Conservation (phyloP, 192 early-diverging fungal species). For the Gorgonomyces haynaldii region DNA sequence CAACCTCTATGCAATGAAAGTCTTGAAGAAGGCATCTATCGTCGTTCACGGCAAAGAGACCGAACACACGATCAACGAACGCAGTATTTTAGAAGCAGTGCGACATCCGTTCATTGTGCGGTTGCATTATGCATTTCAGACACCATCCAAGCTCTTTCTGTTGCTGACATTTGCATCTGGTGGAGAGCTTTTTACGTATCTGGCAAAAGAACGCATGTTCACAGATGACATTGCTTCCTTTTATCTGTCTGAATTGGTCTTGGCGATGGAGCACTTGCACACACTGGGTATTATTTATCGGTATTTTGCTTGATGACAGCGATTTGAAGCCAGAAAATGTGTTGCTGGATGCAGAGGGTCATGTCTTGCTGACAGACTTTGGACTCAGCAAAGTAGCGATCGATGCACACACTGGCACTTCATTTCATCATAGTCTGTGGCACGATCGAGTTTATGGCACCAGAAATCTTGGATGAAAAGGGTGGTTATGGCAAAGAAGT, state of each 20-base stretch:
- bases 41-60: constrained; percentile 64
- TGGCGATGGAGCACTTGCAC: constrained; percentile 83
- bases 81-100: constrained; percentile 73
- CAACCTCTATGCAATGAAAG: constrained; percentile 79
- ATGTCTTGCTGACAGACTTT: constrained; percentile 87
- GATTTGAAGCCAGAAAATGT: constrained; percentile 49
- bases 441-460: constrained; percentile 66
- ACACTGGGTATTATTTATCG: constrained; percentile 80
- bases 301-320: constrained; percentile 26
- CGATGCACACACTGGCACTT: constrained; percentile 46
- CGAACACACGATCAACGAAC: constrained; percentile 70
- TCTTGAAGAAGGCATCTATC: constrained; percentile 78
- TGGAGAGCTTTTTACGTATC: constrained; percentile 87
- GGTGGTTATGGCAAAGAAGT: constrained; percentile 40
- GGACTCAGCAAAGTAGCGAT: constrained; percentile 74
- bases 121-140: constrained; percentile 88
- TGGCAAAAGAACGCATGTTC: constrained; percentile 42
- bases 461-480: constrained; percentile 32
- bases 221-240: constrained; percentile 75
- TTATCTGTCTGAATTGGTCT: constrained; percentile 76
- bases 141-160: constrained; percentile 70
- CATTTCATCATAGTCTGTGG: constrained; percentile 68
- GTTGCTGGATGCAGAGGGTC: constrained; percentile 56
- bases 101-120: constrained; percentile 88
- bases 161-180: constrained; percentile 78